These are phyloP conservation scores for Fusarium algeriense DNA, from an alignment of 2,329 filamentous ascomycete genomes.

Conservation along the genomic window DNA sequence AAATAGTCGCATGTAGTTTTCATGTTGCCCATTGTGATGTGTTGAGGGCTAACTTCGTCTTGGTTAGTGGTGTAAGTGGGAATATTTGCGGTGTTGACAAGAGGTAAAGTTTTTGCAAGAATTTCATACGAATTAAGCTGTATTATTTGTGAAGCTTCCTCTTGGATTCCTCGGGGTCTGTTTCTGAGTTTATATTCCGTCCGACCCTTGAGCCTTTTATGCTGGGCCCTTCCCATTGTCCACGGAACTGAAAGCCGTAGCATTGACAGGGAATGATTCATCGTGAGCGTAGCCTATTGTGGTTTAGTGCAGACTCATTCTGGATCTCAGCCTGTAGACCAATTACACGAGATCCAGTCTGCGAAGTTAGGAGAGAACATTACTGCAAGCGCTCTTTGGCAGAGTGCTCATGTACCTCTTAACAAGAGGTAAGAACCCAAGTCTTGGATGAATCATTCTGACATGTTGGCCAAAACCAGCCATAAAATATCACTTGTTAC, in stretches of 20 bases:
- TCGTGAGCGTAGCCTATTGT: not conserved
- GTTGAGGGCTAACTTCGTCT: too few species aligned
- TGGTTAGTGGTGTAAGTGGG: not conserved
- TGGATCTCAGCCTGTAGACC: not conserved
- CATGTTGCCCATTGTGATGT: conserved; percentile 21
- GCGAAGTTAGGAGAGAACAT: not conserved
- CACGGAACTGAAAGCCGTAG: not conserved
- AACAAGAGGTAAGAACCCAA: not conserved
- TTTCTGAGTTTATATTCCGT: not conserved
- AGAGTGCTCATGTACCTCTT: not conserved
- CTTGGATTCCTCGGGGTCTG: too few species aligned
- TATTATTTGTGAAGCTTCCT: not conserved
- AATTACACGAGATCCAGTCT: not conserved
- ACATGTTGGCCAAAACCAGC: not conserved
- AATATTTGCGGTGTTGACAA: not conserved
- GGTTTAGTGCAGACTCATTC: not conserved
- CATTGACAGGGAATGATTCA: conserved; percentile 12
- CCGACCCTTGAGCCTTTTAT: not conserved
- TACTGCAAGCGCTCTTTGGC: not conserved
- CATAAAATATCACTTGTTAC: too few species aligned
- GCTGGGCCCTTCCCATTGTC: not conserved
- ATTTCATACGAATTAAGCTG: fast-evolving
- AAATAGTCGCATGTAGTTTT: conserved; percentile 29
- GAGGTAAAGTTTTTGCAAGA: not conserved
- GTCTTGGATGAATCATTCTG: not conserved